Percentiles rank a stretch among this genome's conserved stretches.
Conservation (phyloP, 2,329 filamentous ascomycete genomes). For the Mycogone perniciosa region DNA sequence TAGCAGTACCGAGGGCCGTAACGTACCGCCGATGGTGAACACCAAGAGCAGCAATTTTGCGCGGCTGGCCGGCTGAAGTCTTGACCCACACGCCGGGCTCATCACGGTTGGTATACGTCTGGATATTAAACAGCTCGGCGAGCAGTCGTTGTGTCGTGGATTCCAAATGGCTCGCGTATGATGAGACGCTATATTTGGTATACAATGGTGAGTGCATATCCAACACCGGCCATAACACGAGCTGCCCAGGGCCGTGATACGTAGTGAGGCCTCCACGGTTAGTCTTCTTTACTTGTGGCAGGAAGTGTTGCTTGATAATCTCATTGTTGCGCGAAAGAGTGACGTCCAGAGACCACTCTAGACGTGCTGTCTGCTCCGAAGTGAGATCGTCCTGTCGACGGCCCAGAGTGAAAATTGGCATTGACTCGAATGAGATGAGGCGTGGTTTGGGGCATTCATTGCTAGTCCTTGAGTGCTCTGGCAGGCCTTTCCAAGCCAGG, state of each 20-base stretch:
- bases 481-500: conserved; percentile 28
- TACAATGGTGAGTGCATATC: conserved; percentile 61
- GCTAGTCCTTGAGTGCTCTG: conserved; percentile 1
- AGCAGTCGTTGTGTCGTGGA: conserved; percentile 65
- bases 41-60: conserved; percentile 85
- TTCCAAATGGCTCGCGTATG: conserved; percentile 75
- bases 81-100: conserved; percentile 81
- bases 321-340: conserved; percentile 14
- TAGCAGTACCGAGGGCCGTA: conserved; percentile 74
- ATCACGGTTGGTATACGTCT: conserved; percentile 54
- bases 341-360: conserved; percentile 37
- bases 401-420: conserved; percentile 83
- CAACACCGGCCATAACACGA: conserved; percentile 88
- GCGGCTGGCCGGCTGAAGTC: conserved; percentile 23
- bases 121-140: conserved; percentile 48
- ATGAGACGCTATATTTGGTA: conserved; percentile 57
- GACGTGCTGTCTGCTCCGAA: conserved; percentile 36
- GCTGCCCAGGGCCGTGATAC: conserved; percentile 89
- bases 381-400: conserved; percentile 62
- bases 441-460: conserved; percentile 52
- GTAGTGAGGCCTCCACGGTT: conserved; percentile 87
- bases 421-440: conserved; percentile 75
- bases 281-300: conserved; percentile 61
- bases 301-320: conserved; percentile 29
- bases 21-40: conserved; percentile 85